A percentile compares a stretch with the other conserved stretches of the same genome.
These are phyloP conservation scores for Wickerhamomyces sydowiorum DNA, from an alignment of 805 yeast genomes.

Conservation along the genomic window DNA sequence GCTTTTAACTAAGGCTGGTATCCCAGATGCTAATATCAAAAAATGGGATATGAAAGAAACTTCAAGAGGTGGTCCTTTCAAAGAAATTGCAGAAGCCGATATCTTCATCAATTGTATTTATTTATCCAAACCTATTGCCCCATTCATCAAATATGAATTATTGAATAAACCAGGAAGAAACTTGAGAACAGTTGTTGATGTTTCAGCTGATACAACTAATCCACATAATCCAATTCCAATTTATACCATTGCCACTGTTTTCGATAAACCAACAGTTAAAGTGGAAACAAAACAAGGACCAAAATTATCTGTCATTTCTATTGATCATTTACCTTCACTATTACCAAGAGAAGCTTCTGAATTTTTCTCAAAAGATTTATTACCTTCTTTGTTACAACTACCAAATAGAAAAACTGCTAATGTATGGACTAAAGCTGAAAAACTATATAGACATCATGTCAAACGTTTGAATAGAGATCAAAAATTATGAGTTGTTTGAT, in stretches of 20 bases:
- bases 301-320: conserved; percentile 84
- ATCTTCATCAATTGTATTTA: conserved; percentile 95
- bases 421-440: conserved; percentile 89
- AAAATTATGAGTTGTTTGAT: conserved; percentile 27
- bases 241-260: conserved; percentile 83
- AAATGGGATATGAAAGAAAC: conserved; percentile 99
- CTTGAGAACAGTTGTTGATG: conserved; percentile 91
- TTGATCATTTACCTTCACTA: conserved; percentile 93
- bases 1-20: conserved; percentile 73
- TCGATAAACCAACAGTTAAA: conserved; percentile 82
- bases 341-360: conserved; percentile 98
- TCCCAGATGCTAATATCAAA: conserved; percentile 75
- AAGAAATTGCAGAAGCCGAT: conserved; percentile 82
- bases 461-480: conserved; percentile 53
- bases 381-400: conserved; percentile 83
- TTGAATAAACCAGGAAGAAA: conserved; percentile 67
- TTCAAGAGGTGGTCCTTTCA: conserved; percentile 93
- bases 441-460: conserved; percentile 79
- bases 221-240: conserved; percentile 98
- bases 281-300: conserved; percentile 81
- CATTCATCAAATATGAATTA: conserved; percentile 68
- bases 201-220: conserved; percentile 97
- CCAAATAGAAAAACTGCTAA: conserved; percentile 78
- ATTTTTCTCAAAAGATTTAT: conserved; percentile 76
- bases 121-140: conserved; percentile 88